Conservation (phyloP, 2,329 filamentous ascomycete genomes). For the Pezicula neosporulosa region DNA sequence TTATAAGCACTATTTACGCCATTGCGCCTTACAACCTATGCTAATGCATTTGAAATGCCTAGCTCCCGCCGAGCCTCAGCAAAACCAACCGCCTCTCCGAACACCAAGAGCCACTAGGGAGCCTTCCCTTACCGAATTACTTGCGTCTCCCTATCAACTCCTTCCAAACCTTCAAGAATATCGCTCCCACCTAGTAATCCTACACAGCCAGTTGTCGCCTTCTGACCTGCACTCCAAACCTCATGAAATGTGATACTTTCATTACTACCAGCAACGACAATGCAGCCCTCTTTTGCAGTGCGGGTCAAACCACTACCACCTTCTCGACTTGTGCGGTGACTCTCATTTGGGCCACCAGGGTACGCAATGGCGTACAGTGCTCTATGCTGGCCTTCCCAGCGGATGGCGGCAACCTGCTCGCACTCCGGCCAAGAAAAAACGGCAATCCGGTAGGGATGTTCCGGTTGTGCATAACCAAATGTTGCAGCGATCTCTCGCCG, state of each 20-base stretch:
- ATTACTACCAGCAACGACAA: conserved; percentile 90
- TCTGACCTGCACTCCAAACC: conserved; percentile 72
- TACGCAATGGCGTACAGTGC: conserved; percentile 88
- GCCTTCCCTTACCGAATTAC: conserved; percentile 56
- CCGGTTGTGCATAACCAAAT: conserved; percentile 88
- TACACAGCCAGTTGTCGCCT: conserved; percentile 45
- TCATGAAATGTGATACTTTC: conserved; percentile 94
- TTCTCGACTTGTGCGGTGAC: conserved; percentile 31
- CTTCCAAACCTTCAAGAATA: conserved; percentile 79
- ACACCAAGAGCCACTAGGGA: no score
- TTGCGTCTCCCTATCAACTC: conserved; percentile 71
- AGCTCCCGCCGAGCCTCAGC: no score
- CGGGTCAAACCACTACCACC: conserved; percentile 52
- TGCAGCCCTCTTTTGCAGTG: conserved; percentile 69
- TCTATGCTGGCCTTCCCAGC: conserved; percentile 75
- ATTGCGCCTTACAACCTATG: no score
- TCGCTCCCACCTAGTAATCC: conserved; percentile 76
- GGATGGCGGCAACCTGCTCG: conserved; percentile 77
- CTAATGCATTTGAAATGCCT: no score
- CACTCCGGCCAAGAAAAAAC: conserved; percentile 95
- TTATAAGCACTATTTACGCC: no score
- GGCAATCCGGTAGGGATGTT: conserved; percentile 84
- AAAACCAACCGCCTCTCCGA: no score
- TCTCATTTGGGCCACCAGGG: conserved; percentile 54
- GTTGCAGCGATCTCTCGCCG: conserved; percentile 87